Conservation (phyloP, 345 rosid species). For the Pelargonium nanum region DNA sequence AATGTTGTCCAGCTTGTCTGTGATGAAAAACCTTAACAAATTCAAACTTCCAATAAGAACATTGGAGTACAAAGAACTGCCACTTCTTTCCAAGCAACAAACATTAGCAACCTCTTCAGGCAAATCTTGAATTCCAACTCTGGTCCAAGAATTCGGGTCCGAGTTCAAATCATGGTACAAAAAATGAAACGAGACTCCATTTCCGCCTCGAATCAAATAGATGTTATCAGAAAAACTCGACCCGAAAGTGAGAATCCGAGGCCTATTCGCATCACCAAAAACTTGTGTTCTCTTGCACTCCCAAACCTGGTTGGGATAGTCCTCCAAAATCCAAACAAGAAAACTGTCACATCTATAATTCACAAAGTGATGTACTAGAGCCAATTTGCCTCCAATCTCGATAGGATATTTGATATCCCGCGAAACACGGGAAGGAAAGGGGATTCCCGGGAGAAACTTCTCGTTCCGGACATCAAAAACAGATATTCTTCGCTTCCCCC, state of each 20-base stretch:
- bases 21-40: not conserved
- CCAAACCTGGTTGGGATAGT: not conserved
- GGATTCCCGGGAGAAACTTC: not conserved
- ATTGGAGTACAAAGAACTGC: too few relatives aligned
- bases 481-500: not conserved
- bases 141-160: not conserved
- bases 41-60: not conserved
- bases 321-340: not conserved
- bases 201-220: not conserved
- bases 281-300: not conserved
- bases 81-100: too few relatives aligned
- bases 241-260: not conserved
- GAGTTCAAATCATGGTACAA: not conserved
- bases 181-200: not conserved
- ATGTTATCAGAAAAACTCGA: not conserved
- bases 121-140: too few relatives aligned
- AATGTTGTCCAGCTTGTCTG: not conserved
- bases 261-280: not conserved
- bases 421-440: not conserved
- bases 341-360: not conserved
- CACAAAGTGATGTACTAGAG: too few relatives aligned
- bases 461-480: not conserved
- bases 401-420: not conserved
- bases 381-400: not conserved
- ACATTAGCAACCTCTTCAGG: too few relatives aligned